phyloP scores from a whole-genome alignment of 129 eudicot genomes.

The Pseudognaphalium luteoalbum region DNA sequence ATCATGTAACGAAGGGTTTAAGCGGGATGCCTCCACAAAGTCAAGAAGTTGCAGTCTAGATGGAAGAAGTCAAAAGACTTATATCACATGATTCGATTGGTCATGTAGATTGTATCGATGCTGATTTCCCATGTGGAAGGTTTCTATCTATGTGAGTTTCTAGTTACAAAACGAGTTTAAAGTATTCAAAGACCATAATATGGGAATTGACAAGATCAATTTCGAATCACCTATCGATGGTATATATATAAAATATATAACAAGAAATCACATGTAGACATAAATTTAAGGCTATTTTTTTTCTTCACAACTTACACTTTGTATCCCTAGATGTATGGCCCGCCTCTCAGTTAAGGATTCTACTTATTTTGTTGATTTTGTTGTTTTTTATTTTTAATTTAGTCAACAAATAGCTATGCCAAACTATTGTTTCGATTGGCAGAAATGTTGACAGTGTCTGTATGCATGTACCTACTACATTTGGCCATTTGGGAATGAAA shows the following conservation, averaged over 20 bases:
- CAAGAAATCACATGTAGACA: background rate
- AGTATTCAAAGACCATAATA: too few relatives aligned
- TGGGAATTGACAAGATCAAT: background rate
- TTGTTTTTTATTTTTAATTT: too few relatives aligned
- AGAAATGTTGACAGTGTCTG: too few relatives aligned
- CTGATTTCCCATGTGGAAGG: background rate
- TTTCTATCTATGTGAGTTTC: background rate
- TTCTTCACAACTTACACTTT: background rate
- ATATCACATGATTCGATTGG: background rate
- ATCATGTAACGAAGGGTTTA: background rate
- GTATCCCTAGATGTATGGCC: background rate
- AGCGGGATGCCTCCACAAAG: background rate
- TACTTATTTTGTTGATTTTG: too few relatives aligned
- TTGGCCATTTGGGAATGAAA: too few relatives aligned
- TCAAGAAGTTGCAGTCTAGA: background rate
- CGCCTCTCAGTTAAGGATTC: too few relatives aligned
- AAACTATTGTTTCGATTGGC: too few relatives aligned
- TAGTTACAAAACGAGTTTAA: background rate
- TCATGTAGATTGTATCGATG: background rate
- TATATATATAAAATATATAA: too few relatives aligned
- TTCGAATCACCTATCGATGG: background rate
- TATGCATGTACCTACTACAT: too few relatives aligned
- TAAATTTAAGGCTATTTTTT: background rate
- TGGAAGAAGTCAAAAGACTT: background rate
- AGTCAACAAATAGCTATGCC: too few relatives aligned